Percentiles rank a stretch among this genome's conserved stretches.
Conservation (phyloP, 164 flowering plant genomes). For the Chimonanthus praecox region DNA sequence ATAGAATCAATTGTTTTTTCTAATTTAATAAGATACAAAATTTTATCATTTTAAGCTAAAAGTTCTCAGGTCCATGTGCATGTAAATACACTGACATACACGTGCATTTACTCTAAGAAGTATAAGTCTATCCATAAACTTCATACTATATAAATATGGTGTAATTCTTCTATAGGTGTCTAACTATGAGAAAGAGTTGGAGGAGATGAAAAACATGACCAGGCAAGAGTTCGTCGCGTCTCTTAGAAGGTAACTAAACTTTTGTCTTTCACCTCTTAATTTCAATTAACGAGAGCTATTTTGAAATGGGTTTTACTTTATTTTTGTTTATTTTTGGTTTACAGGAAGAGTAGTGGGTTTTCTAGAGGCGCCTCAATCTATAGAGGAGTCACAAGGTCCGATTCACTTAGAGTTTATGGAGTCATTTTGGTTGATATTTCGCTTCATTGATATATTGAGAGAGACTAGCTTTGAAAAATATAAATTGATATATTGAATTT, state of each 20-base stretch:
- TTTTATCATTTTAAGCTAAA: too few relatives aligned
- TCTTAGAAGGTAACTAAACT: conserved; percentile 52
- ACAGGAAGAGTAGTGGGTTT: conserved; percentile 78
- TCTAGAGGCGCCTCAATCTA: conserved; percentile 87
- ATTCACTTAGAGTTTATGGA: background rate
- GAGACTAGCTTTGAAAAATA: too few relatives aligned
- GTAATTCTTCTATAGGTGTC: conserved; percentile 32
- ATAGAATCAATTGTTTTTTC: too few relatives aligned
- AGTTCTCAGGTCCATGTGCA: too few relatives aligned
- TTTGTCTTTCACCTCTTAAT: background rate
- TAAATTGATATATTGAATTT: background rate
- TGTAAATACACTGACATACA: too few relatives aligned
- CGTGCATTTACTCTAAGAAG: too few relatives aligned
- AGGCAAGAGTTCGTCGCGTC: conserved; percentile 93
- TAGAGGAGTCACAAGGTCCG: conserved; percentile 79
- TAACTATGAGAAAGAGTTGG: conserved; percentile 71
- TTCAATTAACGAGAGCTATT: background rate
- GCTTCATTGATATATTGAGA: too few relatives aligned
- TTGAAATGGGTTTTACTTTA: background rate
- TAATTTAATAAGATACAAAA: too few relatives aligned
- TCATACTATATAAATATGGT: background rate
- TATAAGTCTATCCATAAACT: too few relatives aligned
- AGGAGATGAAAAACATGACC: conserved; percentile 81
- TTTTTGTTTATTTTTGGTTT: conserved; percentile 2
- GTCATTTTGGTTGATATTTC: too few relatives aligned